Evolutionary conservation across 139 green algal genomes (phyloP).

Genomic region (Micractinium sp.): DNA sequence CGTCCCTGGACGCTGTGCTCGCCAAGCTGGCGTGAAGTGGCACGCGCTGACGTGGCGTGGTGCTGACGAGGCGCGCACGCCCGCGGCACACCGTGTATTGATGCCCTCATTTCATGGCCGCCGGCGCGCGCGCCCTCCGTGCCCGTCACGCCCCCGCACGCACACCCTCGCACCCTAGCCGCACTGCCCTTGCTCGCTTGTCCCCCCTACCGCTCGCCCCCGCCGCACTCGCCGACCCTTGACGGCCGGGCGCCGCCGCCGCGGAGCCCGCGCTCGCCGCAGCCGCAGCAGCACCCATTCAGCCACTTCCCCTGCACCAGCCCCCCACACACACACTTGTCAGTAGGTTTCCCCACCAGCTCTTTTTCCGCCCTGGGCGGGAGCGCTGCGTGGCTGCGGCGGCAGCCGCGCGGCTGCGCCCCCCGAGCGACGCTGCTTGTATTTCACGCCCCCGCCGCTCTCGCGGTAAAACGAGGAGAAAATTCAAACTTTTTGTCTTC

Average conservation of each 20-base stretch:
- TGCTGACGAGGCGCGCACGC: not conserved
- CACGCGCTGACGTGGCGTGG: not conserved
- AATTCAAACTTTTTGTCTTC: not conserved
- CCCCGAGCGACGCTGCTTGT: not conserved
- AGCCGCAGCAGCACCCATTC: slow-evolving; percentile 1
- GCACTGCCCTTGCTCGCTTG: slow-evolving; percentile 1
- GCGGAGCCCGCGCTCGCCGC: not conserved
- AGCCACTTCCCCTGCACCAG: not conserved
- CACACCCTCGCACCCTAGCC: not conserved
- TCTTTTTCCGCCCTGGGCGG: slow-evolving; percentile 6
- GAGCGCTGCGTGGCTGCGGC: not conserved
- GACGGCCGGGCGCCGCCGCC: not conserved
- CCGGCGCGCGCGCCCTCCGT: not conserved
- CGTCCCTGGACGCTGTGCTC: slow-evolving; percentile 68
- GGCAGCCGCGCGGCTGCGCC: not conserved
- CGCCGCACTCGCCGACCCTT: not conserved
- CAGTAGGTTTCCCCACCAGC: not conserved
- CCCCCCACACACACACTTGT: not conserved
- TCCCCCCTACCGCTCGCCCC: not conserved
- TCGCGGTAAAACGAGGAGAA: slow-evolving; percentile 8
- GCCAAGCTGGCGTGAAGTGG: slow-evolving; percentile 48
- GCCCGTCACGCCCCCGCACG: not conserved
- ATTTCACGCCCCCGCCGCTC: not conserved
- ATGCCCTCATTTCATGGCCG: not conserved
- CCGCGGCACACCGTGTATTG: not conserved